These are phyloP conservation scores for Cyberlindnera petersonii DNA, from an alignment of 805 yeast species.

Conservation along the genomic window DNA sequence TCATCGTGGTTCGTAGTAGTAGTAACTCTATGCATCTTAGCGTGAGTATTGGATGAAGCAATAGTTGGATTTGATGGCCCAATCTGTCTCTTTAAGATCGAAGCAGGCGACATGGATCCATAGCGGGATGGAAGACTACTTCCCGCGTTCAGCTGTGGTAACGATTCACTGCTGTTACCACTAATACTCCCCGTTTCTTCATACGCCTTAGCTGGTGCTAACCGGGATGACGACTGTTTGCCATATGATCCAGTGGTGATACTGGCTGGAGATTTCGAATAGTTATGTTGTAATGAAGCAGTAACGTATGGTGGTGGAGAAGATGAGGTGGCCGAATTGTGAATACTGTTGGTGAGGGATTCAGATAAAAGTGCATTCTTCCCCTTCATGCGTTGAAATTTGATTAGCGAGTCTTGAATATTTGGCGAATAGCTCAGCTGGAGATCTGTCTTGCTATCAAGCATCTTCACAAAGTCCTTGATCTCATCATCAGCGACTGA, in stretches of 20 bases:
- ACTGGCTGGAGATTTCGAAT: slow-evolving; percentile 14
- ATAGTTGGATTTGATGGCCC: slow-evolving; percentile 32
- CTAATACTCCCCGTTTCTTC: slow-evolving; percentile 18
- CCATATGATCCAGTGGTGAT: slow-evolving; percentile 10
- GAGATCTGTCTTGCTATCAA: slow-evolving; percentile 60
- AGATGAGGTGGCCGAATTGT: slow-evolving; percentile 27
- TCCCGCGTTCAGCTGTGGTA: slow-evolving; percentile 9
- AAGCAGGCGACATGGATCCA: slow-evolving; percentile 22
- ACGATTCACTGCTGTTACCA: slow-evolving; percentile 22
- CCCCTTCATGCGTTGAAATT: slow-evolving; percentile 48
- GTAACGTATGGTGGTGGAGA: slow-evolving; percentile 17
- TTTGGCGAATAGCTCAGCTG: slow-evolving; percentile 31
- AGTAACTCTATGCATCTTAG: slow-evolving; percentile 31
- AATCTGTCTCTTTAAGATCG: slow-evolving; percentile 16
- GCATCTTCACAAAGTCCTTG: slow-evolving; percentile 65
- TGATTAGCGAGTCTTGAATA: slow-evolving; percentile 43
- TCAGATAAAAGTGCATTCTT: slow-evolving; percentile 55
- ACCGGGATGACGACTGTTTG: slow-evolving; percentile 21
- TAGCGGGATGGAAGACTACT: slow-evolving; percentile 14
- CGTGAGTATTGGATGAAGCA: slow-evolving; percentile 30
- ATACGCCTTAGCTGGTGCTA: slow-evolving; percentile 30
- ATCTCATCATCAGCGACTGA: slow-evolving; percentile 47
- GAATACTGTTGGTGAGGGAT: slow-evolving; percentile 45
- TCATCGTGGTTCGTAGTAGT: too few species aligned
- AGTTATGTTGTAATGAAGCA: neutral